Conservation (phyloP, 768 basidiomycete species). For the Coprinopsis marcescibilis region DNA sequence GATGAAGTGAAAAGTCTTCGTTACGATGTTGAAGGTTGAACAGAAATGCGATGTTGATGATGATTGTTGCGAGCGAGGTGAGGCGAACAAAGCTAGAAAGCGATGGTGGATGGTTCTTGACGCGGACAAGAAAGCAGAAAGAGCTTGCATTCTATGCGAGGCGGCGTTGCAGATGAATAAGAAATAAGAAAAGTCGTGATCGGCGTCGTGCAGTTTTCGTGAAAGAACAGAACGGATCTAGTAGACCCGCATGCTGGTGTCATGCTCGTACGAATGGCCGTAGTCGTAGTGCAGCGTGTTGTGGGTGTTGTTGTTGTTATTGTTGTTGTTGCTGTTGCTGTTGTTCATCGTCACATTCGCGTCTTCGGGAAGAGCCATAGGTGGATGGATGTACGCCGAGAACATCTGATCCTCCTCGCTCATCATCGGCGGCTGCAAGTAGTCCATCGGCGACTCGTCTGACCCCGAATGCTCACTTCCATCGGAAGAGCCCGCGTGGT, state of each 20-base stretch:
- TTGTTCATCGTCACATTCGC: constrained; percentile 7
- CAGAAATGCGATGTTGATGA: background rate
- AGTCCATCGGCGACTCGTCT: constrained; percentile 69
- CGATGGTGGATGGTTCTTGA: background rate
- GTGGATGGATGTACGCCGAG: constrained; percentile 41
- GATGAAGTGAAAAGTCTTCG: background rate
- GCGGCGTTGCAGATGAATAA: background rate
- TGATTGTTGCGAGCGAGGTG: background rate
- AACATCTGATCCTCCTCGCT: constrained; percentile 62
- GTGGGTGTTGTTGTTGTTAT: constrained; percentile 18
- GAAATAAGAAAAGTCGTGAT: background rate
- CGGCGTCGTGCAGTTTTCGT: background rate
- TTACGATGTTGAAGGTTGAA: background rate
- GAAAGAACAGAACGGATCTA: constrained; percentile 4
- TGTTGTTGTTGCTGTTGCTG: constrained; percentile 22
- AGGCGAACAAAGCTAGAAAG: background rate
- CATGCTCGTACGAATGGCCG: constrained; percentile 13
- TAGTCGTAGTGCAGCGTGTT: constrained; percentile 23
- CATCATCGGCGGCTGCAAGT: constrained; percentile 59
- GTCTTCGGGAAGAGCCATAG: constrained; percentile 38
- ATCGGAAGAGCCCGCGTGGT: background rate
- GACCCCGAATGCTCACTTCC: constrained; percentile 9
- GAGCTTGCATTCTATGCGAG: background rate
- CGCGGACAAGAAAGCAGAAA: background rate
- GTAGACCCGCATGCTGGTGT: constrained; percentile 20